Evolutionary conservation across 2,329 filamentous ascomycete species (phyloP), one percentile per base, ranked within the genome.

Genomic region (Colletotrichum orbiculare): DNA sequence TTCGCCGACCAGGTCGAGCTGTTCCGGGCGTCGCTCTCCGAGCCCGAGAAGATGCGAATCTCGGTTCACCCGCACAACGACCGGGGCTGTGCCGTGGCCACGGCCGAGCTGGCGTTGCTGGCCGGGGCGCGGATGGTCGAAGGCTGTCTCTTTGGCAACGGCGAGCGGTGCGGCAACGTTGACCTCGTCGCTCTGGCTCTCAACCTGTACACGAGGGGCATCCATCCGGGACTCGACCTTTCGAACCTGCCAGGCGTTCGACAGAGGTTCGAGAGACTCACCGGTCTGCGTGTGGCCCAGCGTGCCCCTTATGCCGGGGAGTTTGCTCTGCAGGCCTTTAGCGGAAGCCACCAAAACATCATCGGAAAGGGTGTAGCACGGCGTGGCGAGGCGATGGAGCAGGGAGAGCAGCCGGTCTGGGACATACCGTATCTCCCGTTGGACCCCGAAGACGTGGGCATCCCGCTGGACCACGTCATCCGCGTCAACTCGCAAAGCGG

Each of bases 381-480:
- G 56, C 46, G 56, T 2, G 38, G 37, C 8, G 47, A 59, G n/a
- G 47, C 56, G 5, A 12, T 55, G 6, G 37, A 55, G 10, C 47
- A 8, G 6, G 46, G 38, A 1, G 17, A 59, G 8, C n/a, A 25
- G 3, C 56, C 56, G 8, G 3, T 46, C n/a, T 60, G 49, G 58
- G 50, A 60, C 35, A 54, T 60, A 6, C 48, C 49, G 4, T 60
- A 60, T n/a, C 58, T 60, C 12, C 58, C 58, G 12, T 42, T 60
- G 9, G 58, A 60, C 17, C 58, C 58, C 9, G 42, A 47, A 13
- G 58, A 60, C 15, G 17, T 60, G 2, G 58, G 58, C 1, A 38
- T 54, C 11, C 25, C 58, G 4, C 45, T 54, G 11, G 58, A 60
- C 43, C 42, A n/a, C 8, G 42, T 55, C 9, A 60, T 60, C 35